Evolutionary conservation across 768 basidiomycete genomes (phyloP).

Genomic region (Coprinopsis cinerea): DNA sequence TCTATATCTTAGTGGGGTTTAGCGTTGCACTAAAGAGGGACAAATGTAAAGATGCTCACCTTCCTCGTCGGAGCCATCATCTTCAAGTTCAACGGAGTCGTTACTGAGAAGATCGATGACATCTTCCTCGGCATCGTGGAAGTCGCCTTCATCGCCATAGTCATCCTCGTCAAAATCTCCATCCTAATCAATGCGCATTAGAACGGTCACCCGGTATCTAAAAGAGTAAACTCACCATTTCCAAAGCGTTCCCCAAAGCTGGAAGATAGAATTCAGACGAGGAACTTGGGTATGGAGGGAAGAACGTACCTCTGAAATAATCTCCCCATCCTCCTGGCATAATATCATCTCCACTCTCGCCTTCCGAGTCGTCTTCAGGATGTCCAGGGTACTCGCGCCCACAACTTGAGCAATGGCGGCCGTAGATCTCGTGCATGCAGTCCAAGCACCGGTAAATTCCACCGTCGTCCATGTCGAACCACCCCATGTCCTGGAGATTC

Average conservation of each 20-base stretch:
- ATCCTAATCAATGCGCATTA: no score
- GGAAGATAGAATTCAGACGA: no score
- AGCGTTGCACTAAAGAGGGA: not conserved
- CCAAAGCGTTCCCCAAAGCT: no score
- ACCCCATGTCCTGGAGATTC: conserved; percentile 43
- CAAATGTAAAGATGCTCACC: not conserved
- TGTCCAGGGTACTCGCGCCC: conserved; percentile 57
- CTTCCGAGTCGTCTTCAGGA: conserved; percentile 15
- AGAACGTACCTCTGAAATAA: not conserved
- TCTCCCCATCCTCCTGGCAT: not conserved
- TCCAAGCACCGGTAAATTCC: conserved; percentile 71
- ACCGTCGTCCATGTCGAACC: conserved; percentile 70
- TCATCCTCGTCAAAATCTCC: not conserved
- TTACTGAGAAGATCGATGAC: not conserved
- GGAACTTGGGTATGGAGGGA: not conserved
- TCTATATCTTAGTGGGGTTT: no score
- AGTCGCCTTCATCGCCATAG: not conserved
- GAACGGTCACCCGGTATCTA: no score
- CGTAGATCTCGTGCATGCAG: conserved; percentile 77
- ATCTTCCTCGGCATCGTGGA: not conserved
- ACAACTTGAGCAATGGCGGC: conserved; percentile 59
- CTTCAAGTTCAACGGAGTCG: not conserved
- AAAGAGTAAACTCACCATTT: no score
- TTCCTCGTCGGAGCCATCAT: not conserved
- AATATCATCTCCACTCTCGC: not conserved